A percentile compares a stretch with the other conserved stretches of the same genome.
These are phyloP conservation scores for Kwoniella shivajii DNA, from an alignment of 1,284 basidiomycete genomes.

Conservation along the genomic window DNA sequence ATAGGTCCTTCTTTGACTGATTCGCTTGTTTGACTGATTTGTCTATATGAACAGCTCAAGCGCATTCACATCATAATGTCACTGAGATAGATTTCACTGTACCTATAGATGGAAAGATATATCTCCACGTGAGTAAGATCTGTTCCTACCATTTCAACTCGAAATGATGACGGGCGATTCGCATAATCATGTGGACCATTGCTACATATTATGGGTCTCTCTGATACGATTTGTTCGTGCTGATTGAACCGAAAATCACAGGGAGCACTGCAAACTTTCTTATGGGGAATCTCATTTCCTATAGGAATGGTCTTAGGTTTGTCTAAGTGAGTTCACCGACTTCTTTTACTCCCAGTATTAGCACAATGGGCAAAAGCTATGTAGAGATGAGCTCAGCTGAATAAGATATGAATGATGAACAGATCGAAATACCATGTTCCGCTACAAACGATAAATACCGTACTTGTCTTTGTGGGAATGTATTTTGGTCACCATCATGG, in stretches of 20 bases:
- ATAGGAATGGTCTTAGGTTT: conserved; percentile 85
- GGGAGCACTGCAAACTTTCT: conserved; percentile 69
- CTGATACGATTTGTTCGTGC: not conserved
- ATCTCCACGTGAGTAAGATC: conserved; percentile 66
- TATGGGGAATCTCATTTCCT: conserved; percentile 83
- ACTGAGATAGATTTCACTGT: conserved; percentile 66
- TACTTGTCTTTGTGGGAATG: conserved; percentile 69
- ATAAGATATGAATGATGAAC: not conserved
- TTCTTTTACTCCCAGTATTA: too few relatives aligned
- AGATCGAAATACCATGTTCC: conserved; percentile 78
- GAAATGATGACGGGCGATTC: too few relatives aligned
- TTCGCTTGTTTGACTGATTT: not conserved
- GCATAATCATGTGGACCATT: too few relatives aligned
- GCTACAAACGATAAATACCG: conserved; percentile 70
- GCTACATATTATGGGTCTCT: not conserved
- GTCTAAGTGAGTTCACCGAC: conserved; percentile 59
- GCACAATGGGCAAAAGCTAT: too few relatives aligned
- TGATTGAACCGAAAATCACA: conserved; percentile 11
- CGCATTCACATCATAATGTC: conserved; percentile 62
- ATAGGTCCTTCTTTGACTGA: not conserved
- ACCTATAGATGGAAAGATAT: conserved; percentile 75
- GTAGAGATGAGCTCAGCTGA: too few relatives aligned
- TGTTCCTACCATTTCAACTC: too few relatives aligned
- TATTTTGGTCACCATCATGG: conserved; percentile 78
- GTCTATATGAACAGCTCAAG: conserved; percentile 25